Conservation (phyloP, 768 basidiomycete species). For the Termitomyces sp. region DNA sequence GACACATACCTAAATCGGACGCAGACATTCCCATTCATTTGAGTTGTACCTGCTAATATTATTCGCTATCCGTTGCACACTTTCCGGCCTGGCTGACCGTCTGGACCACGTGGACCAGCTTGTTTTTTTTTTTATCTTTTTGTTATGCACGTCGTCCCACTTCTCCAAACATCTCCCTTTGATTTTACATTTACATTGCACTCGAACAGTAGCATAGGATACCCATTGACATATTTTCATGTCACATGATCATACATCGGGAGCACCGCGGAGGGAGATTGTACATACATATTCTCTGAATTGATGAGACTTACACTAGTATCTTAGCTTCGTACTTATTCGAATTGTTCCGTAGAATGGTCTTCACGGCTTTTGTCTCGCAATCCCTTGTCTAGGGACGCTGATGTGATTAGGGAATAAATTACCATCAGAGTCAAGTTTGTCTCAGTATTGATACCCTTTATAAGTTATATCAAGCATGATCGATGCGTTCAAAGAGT, state of each 20-base stretch:
- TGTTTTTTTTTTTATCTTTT: background rate
- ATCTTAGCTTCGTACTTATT: background rate
- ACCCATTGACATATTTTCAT: conserved; percentile 12
- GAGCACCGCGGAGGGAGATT: background rate
- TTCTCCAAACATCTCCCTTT: background rate
- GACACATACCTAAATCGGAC: conserved; percentile 3
- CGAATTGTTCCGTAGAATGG: conserved; percentile 12
- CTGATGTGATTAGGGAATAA: no score
- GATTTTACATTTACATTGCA: conserved; percentile 5
- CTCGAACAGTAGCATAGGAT: conserved; percentile 14
- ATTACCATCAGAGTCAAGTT: no score
- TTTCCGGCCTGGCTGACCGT: conserved; percentile 6
- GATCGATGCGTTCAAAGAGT: no score
- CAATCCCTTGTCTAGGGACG: no score
- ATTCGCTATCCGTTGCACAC: conserved; percentile 15
- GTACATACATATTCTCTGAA: background rate
- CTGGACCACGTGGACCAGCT: conserved; percentile 14
- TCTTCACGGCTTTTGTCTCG: background rate
- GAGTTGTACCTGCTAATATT: conserved; percentile 11
- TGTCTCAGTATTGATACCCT: no score
- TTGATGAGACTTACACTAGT: background rate
- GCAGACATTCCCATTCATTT: conserved; percentile 6
- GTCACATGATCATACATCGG: conserved; percentile 1
- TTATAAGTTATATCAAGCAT: no score
- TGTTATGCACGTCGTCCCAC: conserved; percentile 2